These are phyloP conservation scores for Venturia effusa DNA, from an alignment of 2,329 filamentous ascomycete genomes.

Conservation along the genomic window DNA sequence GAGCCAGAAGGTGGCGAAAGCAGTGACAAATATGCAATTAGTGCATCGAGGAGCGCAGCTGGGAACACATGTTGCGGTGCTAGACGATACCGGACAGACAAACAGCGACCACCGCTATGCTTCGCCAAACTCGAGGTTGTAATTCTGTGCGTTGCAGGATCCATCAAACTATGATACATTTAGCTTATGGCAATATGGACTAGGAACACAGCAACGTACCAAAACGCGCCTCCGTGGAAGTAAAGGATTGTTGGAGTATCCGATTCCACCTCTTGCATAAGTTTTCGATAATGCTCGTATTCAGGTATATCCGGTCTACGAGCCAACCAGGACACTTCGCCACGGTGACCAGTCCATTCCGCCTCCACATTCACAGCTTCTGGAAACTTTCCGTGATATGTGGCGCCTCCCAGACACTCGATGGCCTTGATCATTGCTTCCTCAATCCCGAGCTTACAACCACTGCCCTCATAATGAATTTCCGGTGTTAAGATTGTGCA, in stretches of 20 bases:
- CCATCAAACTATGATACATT: conserved; percentile 39
- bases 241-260: conserved; percentile 54
- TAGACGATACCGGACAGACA: conserved; percentile 63
- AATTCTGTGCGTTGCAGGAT: conserved; percentile 55
- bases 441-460: neutral
- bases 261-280: conserved; percentile 56
- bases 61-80: conserved; percentile 68
- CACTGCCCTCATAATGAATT: neutral
- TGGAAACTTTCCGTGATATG: conserved; percentile 35
- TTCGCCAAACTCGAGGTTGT: conserved; percentile 52
- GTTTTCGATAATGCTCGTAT: conserved; percentile 49
- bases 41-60: conserved; percentile 58
- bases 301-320: conserved; percentile 48
- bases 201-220: conserved; percentile 14
- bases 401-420: conserved; percentile 35
- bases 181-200: neutral
- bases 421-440: conserved; percentile 49
- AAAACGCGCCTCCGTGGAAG: conserved; percentile 68
- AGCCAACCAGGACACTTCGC: conserved; percentile 40
- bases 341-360: conserved; percentile 65
- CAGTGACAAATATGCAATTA: conserved; percentile 61
- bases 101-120: conserved; percentile 54
- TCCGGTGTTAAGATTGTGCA: neutral
- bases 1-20: conserved; percentile 62
- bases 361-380: conserved; percentile 49